These are phyloP conservation scores for Colletotrichum sansevieriae DNA, from an alignment of 2,329 filamentous ascomycete species.

Conservation along the genomic window DNA sequence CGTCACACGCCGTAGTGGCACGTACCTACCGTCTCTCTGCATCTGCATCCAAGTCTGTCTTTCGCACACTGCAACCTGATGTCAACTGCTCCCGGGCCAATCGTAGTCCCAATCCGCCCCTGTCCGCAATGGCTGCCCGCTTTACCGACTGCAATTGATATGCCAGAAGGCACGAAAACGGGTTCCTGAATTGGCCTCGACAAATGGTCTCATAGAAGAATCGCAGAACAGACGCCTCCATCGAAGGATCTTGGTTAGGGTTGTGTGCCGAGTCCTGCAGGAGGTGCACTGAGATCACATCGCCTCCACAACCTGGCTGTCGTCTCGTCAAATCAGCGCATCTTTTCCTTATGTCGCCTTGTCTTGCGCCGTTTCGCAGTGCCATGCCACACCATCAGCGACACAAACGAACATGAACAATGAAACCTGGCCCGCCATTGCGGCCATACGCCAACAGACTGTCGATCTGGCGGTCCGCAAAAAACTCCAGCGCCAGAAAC, in stretches of 20 bases:
- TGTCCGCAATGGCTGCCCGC: slow-evolving; percentile 12
- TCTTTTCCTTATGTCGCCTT: neutral
- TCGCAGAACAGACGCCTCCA: slow-evolving; percentile 7
- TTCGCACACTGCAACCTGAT: slow-evolving; percentile 9
- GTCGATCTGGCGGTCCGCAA: neutral
- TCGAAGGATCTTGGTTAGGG: slow-evolving; percentile 16
- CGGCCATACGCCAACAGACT: neutral
- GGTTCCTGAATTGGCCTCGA: slow-evolving; percentile 20
- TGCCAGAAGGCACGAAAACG: neutral
- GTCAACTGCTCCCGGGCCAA: slow-evolving; percentile 23
- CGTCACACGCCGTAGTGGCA: slow-evolving; percentile 12
- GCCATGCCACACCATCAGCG: slow-evolving; percentile 3
- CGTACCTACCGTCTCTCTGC: slow-evolving; percentile 26
- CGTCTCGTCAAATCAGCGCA: neutral
- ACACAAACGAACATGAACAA: slow-evolving; percentile 7
- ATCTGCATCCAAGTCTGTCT: slow-evolving; percentile 18
- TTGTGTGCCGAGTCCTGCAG: slow-evolving; percentile 14
- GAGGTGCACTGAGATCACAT: slow-evolving; percentile 21
- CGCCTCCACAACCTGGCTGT: neutral
- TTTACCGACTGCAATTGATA: slow-evolving; percentile 19
- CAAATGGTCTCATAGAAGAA: slow-evolving; percentile 20
- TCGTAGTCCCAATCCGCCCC: slow-evolving; percentile 2
- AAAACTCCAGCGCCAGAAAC: slow-evolving; percentile 13
- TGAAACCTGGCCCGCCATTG: neutral
- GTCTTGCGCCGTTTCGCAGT: neutral